Evolutionary conservation across 176 grass and related monocot genomes (phyloP).

Genomic region (Oryza meyeriana): DNA sequence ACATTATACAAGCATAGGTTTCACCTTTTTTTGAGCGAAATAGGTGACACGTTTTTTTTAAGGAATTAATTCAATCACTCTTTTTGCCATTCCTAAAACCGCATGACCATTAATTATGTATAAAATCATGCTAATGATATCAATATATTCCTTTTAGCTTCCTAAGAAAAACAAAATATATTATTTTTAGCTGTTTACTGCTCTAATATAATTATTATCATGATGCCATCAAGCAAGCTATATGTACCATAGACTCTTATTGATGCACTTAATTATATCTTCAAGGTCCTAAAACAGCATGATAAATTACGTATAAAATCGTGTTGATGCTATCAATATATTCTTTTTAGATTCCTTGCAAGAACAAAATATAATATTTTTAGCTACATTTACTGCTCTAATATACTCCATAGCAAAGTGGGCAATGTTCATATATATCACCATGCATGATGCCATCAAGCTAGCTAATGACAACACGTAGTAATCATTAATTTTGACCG

Average conservation of each 20-base stretch:
- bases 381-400: no score
- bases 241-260: background rate
- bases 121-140: background rate
- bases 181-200: no score
- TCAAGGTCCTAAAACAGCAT: no score
- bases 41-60: background rate
- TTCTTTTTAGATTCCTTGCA: no score
- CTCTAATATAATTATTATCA: no score
- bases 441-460: background rate
- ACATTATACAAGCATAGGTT: background rate
- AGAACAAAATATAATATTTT: no score
- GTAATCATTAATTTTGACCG: background rate
- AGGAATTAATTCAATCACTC: background rate
- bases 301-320: no score
- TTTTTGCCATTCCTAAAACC: background rate
- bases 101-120: background rate
- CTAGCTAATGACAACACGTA: background rate
- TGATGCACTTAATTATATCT: background rate
- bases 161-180: no score
- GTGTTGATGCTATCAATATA: no score
- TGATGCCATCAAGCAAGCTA: no score
- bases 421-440: no score
- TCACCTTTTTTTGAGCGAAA: background rate
- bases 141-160: background rate
- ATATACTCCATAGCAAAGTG: no score